Base-by-base conservation (phyloP, 257 asterid genomes). In the Primulina tabacum region DNA sequence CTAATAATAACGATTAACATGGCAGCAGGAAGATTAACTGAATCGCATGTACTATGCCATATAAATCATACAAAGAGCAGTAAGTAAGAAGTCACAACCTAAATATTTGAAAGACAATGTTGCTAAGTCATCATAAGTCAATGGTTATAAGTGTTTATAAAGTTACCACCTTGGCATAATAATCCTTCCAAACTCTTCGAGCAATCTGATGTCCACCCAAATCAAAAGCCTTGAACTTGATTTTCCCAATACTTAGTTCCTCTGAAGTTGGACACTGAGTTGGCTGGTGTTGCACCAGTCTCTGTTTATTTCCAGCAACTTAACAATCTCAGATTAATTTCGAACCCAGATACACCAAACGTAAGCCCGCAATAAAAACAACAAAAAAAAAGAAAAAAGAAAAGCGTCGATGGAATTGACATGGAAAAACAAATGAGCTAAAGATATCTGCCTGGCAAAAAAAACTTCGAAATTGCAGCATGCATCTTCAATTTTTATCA, bases 171-270 rank as follows among this genome's bases (percentile, higher is more conserved):
- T 90, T 88, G 35, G 97, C 97, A 77, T 90, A 90, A 79, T 90
- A 90, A 73, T 90, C 97, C 74, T 89, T 92, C 97, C 98, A 89
- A 71, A 92, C 96, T 75, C 98, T 83, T 11, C 97, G 92, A 7
- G 97, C 97, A 60, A 88, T 88, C 85, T 90, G 96, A 82, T 90
- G 97, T 47, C 97, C 97, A 30, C 97, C 97, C 87, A 90, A 79
- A 70, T 90, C 97, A 80, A 90, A 90, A 37, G 97, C 96, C 71
- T 88, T 90, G 82, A 90, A 90, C 89, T 90, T 90, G 77, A 90
- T 90, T 71, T 85, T 85, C 18, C 97, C 97, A 74, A 90, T 88
- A 73, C 97, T 89, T 65, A 92, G 87, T 85, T 89, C 98, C 83
- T 92, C 97, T 0, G 97, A 90, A 6, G 97, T 90, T 0, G 97